A percentile compares a stretch with the other conserved stretches of the same genome.
Conservation (phyloP, 192 early-diverging fungal genomes). For the Coemansia sp. region DNA sequence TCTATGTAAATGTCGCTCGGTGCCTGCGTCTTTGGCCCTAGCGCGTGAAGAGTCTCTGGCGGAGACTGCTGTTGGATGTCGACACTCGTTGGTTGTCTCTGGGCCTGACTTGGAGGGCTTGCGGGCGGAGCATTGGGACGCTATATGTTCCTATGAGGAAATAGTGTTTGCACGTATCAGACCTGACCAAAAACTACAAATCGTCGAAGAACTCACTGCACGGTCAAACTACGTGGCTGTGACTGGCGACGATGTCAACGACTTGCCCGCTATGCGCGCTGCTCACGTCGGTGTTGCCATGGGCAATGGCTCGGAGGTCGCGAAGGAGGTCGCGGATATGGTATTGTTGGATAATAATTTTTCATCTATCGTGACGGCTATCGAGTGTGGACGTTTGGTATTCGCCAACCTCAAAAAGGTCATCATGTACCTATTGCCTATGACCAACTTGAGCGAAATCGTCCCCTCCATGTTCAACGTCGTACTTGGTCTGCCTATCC, state of each 20-base stretch:
- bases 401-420: constrained; percentile 92
- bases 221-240: constrained; percentile 78
- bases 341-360: constrained; percentile 69
- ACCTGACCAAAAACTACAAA: constrained; percentile 84
- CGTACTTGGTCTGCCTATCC: constrained; percentile 79
- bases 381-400: constrained; percentile 79
- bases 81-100: constrained; percentile 61
- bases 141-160: constrained; percentile 66
- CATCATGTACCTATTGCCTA: constrained; percentile 79
- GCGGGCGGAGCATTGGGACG: constrained; percentile 71
- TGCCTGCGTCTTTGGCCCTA: neutral
- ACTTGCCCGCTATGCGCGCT: constrained; percentile 89
- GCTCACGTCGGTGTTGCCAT: constrained; percentile 90
- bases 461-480: constrained; percentile 77
- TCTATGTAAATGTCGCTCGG: neutral
- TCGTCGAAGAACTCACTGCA: constrained; percentile 74
- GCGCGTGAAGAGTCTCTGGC: constrained; percentile 10
- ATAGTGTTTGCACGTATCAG: constrained; percentile 89
- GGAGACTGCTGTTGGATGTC: constrained; percentile 18
- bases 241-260: constrained; percentile 94
- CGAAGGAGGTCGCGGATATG: constrained; percentile 71
- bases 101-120: constrained; percentile 68
- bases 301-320: constrained; percentile 79
- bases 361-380: constrained; percentile 67
- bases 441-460: constrained; percentile 76